Conservation (phyloP, 2,329 filamentous ascomycete genomes). For the Raffaelea arxii region DNA sequence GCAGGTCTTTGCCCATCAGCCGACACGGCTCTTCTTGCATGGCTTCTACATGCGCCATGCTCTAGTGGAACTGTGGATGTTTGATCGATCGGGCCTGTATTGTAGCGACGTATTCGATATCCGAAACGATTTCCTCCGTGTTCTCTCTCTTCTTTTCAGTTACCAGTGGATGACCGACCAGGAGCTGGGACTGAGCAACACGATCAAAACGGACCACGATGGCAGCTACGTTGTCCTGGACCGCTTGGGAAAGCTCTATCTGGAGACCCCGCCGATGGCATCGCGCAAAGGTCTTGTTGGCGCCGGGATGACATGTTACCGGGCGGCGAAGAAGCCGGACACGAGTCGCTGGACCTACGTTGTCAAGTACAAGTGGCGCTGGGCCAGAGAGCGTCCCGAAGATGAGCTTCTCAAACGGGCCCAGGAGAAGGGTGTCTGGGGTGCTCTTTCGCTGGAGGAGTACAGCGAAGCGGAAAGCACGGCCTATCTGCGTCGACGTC, state of each 20-base stretch:
- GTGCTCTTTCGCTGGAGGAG: not conserved
- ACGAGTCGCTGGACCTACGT: not conserved
- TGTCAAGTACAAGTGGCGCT: not conserved
- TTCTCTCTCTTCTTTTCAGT: not conserved
- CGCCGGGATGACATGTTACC: not conserved
- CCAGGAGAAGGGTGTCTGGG: not conserved
- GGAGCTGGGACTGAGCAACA: not conserved
- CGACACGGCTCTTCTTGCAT: not conserved
- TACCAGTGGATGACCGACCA: not conserved
- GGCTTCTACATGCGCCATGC: too few species aligned
- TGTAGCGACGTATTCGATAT: not conserved
- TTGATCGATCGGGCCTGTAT: not conserved
- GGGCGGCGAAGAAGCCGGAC: not conserved
- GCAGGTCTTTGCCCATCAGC: not conserved
- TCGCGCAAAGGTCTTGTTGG: not conserved
- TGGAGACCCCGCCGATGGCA: not conserved
- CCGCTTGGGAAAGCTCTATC: not conserved
- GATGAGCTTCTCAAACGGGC: not conserved
- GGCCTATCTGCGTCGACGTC: not conserved
- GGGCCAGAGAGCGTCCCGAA: not conserved
- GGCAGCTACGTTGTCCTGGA: not conserved
- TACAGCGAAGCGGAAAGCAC: not conserved
- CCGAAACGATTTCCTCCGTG: not conserved
- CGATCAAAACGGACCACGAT: not conserved
- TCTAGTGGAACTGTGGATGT: not conserved